A percentile compares a stretch with the other conserved stretches of the same genome.
phyloP scores from a whole-genome alignment of 192 early-diverging fungal genomes.

The Coemansia sp. region DNA sequence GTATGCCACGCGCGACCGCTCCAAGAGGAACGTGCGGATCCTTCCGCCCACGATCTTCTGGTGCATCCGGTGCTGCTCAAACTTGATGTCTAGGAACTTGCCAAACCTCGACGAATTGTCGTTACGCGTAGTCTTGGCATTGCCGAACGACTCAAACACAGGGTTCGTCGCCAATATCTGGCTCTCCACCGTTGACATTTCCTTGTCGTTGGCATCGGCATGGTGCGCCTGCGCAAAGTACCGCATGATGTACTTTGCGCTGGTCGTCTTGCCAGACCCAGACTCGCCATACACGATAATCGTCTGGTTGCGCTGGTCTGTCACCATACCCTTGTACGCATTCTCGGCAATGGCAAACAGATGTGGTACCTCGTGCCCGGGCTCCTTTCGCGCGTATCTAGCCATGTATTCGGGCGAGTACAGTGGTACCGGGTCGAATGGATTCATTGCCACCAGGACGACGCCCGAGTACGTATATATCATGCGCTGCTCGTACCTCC shows the following conservation, averaged over 20 bases:
- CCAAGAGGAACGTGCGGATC: conserved; percentile 83
- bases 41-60: conserved; percentile 84
- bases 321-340: conserved; percentile 93
- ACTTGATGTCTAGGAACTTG: conserved; percentile 85
- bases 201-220: conserved; percentile 52
- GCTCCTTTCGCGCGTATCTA: conserved; percentile 84
- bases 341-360: conserved; percentile 99
- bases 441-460: conserved; percentile 97
- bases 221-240: conserved; percentile 90
- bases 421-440: conserved; percentile 79
- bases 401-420: conserved; percentile 89
- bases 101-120: conserved; percentile 87
- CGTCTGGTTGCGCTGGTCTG: conserved; percentile 91
- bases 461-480: conserved; percentile 99
- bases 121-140: conserved; percentile 75
- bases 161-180: conserved; percentile 72
- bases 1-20: conserved; percentile 79
- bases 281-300: conserved; percentile 98
- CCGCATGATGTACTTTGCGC: conserved; percentile 97
- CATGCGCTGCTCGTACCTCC: conserved; percentile 86
- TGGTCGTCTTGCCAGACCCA: conserved; percentile 96
- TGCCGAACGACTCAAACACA: conserved; percentile 89
- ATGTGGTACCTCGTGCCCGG: conserved; percentile 71
- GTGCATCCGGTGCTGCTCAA: conserved; percentile 64
- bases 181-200: conserved; percentile 49